phyloP scores from a whole-genome alignment of 257 asterid species.

The Petunia secreta region DNA sequence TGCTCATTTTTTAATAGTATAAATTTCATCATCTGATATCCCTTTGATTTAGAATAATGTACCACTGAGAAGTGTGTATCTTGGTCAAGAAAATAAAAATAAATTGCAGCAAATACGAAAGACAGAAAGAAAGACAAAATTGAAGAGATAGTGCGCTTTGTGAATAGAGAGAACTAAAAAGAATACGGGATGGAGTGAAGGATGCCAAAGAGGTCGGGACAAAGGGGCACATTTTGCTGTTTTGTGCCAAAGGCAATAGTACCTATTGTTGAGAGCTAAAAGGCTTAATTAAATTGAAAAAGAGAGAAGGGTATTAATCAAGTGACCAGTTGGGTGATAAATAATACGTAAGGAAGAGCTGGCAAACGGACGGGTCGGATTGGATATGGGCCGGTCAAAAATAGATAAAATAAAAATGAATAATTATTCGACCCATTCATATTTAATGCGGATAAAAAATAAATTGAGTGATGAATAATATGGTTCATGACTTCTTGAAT shows the following conservation, averaged over 20 bases:
- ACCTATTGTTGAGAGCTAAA: background rate
- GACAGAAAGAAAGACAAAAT: constrained; percentile 24
- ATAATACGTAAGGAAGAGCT: background rate
- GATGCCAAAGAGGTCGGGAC: constrained; percentile 27
- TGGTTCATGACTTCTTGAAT: no score
- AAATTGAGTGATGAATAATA: no score
- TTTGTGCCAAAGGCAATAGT: constrained; percentile 13
- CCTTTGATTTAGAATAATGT: background rate
- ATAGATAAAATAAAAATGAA: no score
- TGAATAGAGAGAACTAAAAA: background rate
- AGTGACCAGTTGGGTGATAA: background rate
- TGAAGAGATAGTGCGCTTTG: background rate
- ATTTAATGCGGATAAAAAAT: no score
- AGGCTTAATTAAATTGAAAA: no score
- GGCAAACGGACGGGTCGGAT: no score
- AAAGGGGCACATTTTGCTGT: constrained; percentile 22
- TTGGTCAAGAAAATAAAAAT: background rate
- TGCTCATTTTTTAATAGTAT: background rate
- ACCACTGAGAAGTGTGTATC: constrained; percentile 7
- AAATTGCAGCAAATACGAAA: background rate
- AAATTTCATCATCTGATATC: constrained; percentile 19
- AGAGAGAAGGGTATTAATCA: background rate
- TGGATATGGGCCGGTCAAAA: no score
- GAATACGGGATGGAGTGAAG: constrained; percentile 25
- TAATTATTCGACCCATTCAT: no score